Conservation (phyloP, 1,284 basidiomycete species). For the Neolentinus lepideus region DNA sequence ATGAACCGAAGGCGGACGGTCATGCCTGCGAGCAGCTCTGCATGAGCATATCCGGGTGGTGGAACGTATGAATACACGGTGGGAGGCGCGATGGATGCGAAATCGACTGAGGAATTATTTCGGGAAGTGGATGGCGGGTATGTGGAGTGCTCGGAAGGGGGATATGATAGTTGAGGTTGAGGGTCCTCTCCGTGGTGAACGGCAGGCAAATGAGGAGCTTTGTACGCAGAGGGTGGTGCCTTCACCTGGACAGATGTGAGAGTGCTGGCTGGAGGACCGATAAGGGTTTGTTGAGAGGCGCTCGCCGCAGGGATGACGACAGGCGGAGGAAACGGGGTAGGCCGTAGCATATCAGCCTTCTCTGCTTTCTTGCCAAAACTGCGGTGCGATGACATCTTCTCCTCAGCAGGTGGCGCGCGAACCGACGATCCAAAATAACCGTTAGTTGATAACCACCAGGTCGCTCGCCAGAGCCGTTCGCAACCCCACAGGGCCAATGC, state of each 20-base stretch:
- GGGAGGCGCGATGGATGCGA: slow-evolving; percentile 5
- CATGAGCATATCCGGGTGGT: slow-evolving; percentile 67
- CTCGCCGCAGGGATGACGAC: neutral
- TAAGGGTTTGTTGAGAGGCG: neutral
- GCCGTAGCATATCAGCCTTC: neutral
- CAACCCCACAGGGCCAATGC: slow-evolving; percentile 60
- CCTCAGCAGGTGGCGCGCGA: neutral
- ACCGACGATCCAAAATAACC: slow-evolving; percentile 34
- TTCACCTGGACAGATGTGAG: neutral
- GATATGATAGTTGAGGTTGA: neutral
- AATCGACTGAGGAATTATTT: neutral
- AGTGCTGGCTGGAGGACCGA: neutral
- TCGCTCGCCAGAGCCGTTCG: slow-evolving; percentile 55
- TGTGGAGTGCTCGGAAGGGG: neutral
- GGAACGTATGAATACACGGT: slow-evolving; percentile 31
- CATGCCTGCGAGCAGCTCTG: slow-evolving; percentile 72
- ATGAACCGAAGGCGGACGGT: slow-evolving; percentile 71
- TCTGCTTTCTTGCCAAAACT: neutral
- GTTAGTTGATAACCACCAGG: slow-evolving; percentile 63
- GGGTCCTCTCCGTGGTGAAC: neutral
- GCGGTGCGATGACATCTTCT: neutral
- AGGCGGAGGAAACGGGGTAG: neutral
- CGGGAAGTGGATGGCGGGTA: slow-evolving; percentile 1
- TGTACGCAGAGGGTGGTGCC: neutral
- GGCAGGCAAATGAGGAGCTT: neutral